Evolutionary conservation across 768 basidiomycete species (phyloP).

Genomic region (Phylloporus arenicola): DNA sequence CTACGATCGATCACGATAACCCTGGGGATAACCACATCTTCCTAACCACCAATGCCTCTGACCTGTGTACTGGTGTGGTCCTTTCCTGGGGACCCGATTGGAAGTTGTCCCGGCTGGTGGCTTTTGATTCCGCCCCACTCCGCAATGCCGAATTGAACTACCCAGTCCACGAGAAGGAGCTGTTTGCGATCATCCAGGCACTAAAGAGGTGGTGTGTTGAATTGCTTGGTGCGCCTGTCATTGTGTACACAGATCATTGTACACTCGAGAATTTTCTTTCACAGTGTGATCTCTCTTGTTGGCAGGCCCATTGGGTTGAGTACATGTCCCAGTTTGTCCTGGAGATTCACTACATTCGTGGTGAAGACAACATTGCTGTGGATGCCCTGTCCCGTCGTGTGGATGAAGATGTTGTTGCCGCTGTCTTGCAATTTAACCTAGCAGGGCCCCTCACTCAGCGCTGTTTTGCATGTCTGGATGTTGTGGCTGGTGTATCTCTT

Average conservation of each 20-base stretch:
- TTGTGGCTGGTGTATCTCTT: neutral
- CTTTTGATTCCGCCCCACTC: neutral
- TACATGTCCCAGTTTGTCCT: constrained; percentile 32
- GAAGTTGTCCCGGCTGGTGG: no score
- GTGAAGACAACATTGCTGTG: constrained; percentile 27
- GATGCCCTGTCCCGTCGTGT: constrained; percentile 34
- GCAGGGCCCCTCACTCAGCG: no score
- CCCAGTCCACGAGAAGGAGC: constrained; percentile 29
- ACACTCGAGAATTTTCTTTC: constrained; percentile 12
- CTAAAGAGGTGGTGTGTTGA: constrained; percentile 26
- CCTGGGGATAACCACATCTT: neutral
- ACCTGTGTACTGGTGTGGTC: neutral
- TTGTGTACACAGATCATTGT: constrained; percentile 28
- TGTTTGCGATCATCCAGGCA: constrained; percentile 28
- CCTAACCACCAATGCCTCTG: neutral
- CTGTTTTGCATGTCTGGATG: no score
- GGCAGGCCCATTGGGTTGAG: constrained; percentile 35
- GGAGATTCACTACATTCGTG: constrained; percentile 13
- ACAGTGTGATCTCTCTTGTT: neutral
- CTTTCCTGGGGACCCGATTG: neutral
- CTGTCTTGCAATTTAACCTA: no score
- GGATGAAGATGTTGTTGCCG: neutral
- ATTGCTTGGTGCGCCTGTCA: neutral
- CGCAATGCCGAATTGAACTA: constrained; percentile 19
- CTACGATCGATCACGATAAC: neutral